Evolutionary conservation across 495 filamentous ascomycete genomes (phyloP).

Genomic region (Aspergillus leporis): DNA sequence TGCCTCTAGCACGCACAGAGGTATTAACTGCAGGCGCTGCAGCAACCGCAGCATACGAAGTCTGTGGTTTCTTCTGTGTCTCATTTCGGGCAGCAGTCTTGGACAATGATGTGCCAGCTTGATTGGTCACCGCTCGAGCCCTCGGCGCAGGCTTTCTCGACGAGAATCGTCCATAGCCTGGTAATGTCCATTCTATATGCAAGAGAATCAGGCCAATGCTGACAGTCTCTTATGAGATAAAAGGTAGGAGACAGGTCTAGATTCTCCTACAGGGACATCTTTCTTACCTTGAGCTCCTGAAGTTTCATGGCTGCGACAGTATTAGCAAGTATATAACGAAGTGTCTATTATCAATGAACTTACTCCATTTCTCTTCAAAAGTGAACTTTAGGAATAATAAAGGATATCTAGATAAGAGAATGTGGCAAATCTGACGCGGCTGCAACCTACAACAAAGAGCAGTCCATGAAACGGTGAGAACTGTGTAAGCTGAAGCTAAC

Average conservation of each 20-base stretch:
- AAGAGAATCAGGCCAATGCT: neutral
- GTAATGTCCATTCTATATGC: constrained; percentile 24
- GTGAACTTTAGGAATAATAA: neutral
- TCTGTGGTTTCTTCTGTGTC: neutral
- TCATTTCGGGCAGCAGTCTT: neutral
- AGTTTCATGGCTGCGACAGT: constrained; percentile 19
- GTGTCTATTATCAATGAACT: neutral
- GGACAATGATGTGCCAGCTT: neutral
- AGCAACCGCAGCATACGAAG: neutral
- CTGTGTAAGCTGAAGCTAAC: neutral
- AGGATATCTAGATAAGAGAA: neutral
- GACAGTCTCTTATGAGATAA: no score
- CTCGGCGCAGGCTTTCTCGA: neutral
- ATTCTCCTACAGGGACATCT: neutral
- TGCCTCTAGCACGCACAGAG: neutral
- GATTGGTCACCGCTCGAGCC: neutral
- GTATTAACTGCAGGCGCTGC: neutral
- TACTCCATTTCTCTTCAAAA: constrained; percentile 16
- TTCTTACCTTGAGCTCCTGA: constrained; percentile 25
- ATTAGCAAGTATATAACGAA: constrained; percentile 10
- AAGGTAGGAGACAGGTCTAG: no score
- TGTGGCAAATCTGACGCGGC: neutral
- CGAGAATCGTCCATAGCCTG: constrained; percentile 15
- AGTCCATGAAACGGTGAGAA: neutral
- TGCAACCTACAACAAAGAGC: no score